Evolutionary conservation across 331 rosid species (phyloP).

Genomic region (Rosa hybrid): DNA sequence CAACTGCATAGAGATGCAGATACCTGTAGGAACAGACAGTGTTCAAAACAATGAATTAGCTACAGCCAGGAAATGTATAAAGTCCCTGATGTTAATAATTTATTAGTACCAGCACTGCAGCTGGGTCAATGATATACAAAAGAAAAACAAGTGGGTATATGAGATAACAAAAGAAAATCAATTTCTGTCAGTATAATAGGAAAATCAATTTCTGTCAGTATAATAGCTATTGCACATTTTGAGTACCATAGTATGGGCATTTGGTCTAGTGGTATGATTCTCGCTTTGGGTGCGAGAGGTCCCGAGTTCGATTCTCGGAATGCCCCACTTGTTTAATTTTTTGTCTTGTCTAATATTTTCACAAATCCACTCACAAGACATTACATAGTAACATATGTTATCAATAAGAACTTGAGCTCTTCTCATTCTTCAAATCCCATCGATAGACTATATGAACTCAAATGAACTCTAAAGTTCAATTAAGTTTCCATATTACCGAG

Average conservation of each 20-base stretch:
- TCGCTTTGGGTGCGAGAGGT: constrained; percentile 64
- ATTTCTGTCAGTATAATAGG: neutral
- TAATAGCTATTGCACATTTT: neutral
- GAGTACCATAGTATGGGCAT: constrained; percentile 26
- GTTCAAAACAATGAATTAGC: neutral
- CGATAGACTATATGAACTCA: no score
- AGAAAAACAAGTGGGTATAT: neutral
- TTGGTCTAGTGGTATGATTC: constrained; percentile 67
- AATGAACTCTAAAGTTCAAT: no score
- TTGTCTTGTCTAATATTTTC: neutral
- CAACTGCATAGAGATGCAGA: neutral
- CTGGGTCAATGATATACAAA: neutral
- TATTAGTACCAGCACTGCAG: neutral
- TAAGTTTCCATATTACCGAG: no score
- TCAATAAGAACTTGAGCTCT: no score
- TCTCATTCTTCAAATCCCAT: no score
- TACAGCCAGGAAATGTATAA: neutral
- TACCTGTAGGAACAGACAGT: neutral
- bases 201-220: neutral
- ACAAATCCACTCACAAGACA: neutral
- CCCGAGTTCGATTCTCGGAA: constrained; percentile 60
- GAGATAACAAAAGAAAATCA: neutral
- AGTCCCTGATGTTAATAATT: neutral
- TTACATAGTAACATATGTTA: neutral
- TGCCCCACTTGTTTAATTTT: constrained; percentile 22